Evolutionary conservation across 371 early-diverging fungal species (phyloP).

Genomic region (Apophysomyces ossiformis): DNA sequence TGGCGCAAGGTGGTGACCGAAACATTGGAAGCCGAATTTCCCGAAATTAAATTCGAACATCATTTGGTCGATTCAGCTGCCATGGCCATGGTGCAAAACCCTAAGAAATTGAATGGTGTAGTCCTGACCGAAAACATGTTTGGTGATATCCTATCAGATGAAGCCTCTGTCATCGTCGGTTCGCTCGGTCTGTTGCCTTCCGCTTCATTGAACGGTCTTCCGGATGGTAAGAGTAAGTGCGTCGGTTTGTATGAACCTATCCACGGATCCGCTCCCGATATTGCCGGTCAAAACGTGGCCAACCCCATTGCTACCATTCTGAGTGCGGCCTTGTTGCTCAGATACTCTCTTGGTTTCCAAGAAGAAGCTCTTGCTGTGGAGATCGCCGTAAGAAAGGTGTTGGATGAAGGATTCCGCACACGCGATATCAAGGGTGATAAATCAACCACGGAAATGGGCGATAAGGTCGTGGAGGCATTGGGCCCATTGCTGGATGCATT

Average conservation of each 20-base stretch:
- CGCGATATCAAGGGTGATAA: slow-evolving; percentile 88
- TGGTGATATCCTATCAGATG: slow-evolving; percentile 97
- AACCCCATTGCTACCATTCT: slow-evolving; percentile 98
- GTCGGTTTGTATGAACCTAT: slow-evolving; percentile 97
- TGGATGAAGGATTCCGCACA: slow-evolving; percentile 88
- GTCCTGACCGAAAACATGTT: slow-evolving; percentile 98
- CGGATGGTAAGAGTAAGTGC: slow-evolving; percentile 71
- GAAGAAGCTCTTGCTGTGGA: slow-evolving; percentile 89
- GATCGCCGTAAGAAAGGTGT: slow-evolving; percentile 88
- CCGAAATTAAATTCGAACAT: slow-evolving; percentile 80
- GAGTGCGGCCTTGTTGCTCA: slow-evolving; percentile 91
- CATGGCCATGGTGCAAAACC: slow-evolving; percentile 95
- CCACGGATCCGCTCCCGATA: slow-evolving; percentile 98
- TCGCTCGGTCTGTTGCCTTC: slow-evolving; percentile 93
- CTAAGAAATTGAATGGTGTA: slow-evolving; percentile 89
- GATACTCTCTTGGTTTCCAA: slow-evolving; percentile 90
- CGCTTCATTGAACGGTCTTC: slow-evolving; percentile 87
- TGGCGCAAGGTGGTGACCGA: slow-evolving; percentile 94
- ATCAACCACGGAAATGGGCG: slow-evolving; percentile 86
- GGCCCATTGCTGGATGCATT: slow-evolving; percentile 57
- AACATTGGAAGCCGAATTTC: slow-evolving; percentile 86
- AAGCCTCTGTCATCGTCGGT: slow-evolving; percentile 94
- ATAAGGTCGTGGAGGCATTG: slow-evolving; percentile 82
- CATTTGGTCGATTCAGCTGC: slow-evolving; percentile 96
- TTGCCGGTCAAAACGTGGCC: slow-evolving; percentile 94